These are phyloP conservation scores for Draba incana DNA, from an alignment of 345 rosid species.

Conservation along the genomic window DNA sequence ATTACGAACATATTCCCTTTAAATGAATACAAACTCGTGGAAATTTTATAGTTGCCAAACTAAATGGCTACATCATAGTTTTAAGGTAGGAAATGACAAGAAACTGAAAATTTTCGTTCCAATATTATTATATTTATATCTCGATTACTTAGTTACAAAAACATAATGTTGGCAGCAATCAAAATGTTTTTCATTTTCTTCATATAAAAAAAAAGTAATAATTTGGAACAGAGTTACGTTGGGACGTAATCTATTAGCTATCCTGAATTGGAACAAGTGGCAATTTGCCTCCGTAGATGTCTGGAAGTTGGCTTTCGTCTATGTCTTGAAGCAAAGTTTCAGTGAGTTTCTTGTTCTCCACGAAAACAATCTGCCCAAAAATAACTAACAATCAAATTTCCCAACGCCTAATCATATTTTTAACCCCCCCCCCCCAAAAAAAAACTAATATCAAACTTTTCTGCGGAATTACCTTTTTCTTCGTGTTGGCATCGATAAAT, in stretches of 20 bases:
- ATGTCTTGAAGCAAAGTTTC: constrained; percentile 70
- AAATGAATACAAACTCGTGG: neutral
- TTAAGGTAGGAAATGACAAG: neutral
- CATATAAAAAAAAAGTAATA: neutral
- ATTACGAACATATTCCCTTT: neutral
- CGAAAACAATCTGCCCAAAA: constrained; percentile 66
- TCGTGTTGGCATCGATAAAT: constrained; percentile 78
- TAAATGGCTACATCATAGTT: neutral
- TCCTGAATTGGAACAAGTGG: constrained; percentile 70
- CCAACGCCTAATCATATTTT: neutral
- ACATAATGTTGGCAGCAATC: too few species aligned
- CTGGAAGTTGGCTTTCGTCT: constrained; percentile 81
- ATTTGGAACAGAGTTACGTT: neutral
- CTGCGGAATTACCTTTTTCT: constrained; percentile 61
- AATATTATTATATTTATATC: neutral
- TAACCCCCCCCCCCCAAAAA: too few species aligned
- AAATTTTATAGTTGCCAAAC: neutral
- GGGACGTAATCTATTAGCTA: constrained; percentile 29
- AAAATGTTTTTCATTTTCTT: neutral
- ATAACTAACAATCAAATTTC: neutral
- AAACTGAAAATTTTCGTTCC: neutral
- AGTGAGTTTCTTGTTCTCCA: constrained; percentile 70
- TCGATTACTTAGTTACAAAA: too few species aligned
- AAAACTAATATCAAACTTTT: too few species aligned
- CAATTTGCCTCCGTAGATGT: constrained; percentile 74